Evolutionary conservation across 2,329 filamentous ascomycete genomes (phyloP).

Genomic region (Diplodia seriata): DNA sequence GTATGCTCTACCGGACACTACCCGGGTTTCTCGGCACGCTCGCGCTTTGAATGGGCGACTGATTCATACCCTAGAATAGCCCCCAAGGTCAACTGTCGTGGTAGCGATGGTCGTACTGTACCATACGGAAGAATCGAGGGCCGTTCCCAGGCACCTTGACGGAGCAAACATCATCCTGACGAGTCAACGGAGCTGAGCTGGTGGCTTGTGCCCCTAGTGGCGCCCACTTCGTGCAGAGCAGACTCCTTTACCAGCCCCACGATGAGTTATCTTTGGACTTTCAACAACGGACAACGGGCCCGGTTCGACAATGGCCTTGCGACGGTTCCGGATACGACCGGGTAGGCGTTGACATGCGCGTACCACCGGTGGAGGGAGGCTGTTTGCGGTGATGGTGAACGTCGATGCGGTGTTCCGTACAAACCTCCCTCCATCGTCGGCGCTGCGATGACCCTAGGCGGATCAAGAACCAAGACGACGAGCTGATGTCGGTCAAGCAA

Average conservation of each 20-base stretch:
- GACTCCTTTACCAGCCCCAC: not conserved
- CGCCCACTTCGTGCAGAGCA: not conserved
- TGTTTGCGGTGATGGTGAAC: not conserved
- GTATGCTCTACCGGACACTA: not conserved
- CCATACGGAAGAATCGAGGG: not conserved
- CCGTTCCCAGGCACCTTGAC: slow-evolving; percentile 5
- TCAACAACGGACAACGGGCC: not conserved
- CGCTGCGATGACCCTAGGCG: no score
- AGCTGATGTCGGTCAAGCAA: not conserved
- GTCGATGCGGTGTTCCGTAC: not conserved
- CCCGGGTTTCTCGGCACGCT: not conserved
- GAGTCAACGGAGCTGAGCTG: not conserved
- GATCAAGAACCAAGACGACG: not conserved
- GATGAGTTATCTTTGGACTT: not conserved
- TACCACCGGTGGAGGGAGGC: not conserved
- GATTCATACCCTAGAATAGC: no score
- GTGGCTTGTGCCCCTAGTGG: slow-evolving; percentile 4
- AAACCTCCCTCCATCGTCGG: no score
- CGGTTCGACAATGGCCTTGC: not conserved
- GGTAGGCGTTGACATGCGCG: not conserved
- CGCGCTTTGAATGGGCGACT: not conserved
- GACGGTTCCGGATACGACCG: not conserved
- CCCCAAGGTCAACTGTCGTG: not conserved
- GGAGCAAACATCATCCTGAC: not conserved
- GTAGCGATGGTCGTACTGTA: slow-evolving; percentile 4